These are phyloP conservation scores for Aspergillus hiratsukae DNA, from an alignment of 2,329 filamentous ascomycete species.

Conservation along the genomic window DNA sequence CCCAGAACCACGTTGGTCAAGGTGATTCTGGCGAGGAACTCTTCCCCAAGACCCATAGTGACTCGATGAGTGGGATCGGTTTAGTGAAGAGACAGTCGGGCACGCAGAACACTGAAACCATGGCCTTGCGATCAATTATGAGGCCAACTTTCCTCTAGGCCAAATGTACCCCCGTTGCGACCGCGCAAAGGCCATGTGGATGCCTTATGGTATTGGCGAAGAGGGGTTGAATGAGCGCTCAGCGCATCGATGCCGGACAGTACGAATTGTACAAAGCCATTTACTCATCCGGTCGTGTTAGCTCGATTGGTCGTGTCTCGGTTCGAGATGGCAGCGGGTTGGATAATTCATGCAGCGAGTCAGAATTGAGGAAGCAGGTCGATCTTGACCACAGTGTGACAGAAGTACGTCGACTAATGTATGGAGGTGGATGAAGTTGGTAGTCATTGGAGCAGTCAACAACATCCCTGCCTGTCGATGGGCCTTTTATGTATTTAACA, in stretches of 20 bases:
- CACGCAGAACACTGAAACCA: background rate
- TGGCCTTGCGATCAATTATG: background rate
- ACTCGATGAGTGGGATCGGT: background rate
- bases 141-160: background rate
- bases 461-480: background rate
- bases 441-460: background rate
- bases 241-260: no score
- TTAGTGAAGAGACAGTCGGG: background rate
- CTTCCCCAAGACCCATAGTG: conserved; percentile 23
- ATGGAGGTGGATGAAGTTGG: no score
- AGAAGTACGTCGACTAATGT: background rate
- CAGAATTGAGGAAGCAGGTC: background rate
- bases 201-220: background rate
- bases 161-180: background rate
- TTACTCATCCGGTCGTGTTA: background rate
- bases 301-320: background rate
- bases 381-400: no score
- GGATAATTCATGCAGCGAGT: background rate
- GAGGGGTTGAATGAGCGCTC: no score
- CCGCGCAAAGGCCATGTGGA: background rate
- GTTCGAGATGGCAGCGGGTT: background rate
- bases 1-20: conserved; percentile 20
- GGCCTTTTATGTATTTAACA: background rate
- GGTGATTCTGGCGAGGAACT: conserved; percentile 24
- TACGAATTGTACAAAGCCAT: background rate